A percentile compares a stretch with the other conserved stretches of the same genome.
These are phyloP conservation scores for Clonostachys solani DNA, from an alignment of 2,329 filamentous ascomycete genomes.

Conservation along the genomic window DNA sequence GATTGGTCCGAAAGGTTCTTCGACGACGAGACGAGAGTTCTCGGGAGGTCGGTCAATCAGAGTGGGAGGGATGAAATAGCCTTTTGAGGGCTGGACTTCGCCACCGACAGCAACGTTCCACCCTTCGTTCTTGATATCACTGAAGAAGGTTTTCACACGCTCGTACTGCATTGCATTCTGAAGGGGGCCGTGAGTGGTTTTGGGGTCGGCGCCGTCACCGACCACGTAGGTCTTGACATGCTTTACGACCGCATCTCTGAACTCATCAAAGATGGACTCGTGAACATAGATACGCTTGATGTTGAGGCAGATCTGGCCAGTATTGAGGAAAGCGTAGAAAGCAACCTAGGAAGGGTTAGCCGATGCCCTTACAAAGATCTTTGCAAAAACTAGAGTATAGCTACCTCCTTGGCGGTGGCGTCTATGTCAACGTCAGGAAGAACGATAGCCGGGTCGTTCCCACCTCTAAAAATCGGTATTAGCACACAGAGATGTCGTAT, in stretches of 20 bases:
- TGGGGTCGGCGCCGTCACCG: conserved; percentile 33
- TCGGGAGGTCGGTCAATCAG: conserved; percentile 58
- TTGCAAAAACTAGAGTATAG: conserved; percentile 19
- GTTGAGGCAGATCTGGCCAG: conserved; percentile 30
- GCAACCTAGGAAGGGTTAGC: conserved; percentile 25
- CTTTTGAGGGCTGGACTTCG: conserved; percentile 23
- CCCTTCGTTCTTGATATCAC: conserved; percentile 35
- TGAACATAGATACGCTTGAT: conserved; percentile 60
- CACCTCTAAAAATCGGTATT: conserved; percentile 23
- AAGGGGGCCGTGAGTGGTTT: conserved; percentile 40
- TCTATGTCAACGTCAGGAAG: conserved; percentile 48
- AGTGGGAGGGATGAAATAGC: conserved; percentile 52
- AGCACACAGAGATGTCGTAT: too few relatives aligned
- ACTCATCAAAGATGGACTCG: conserved; percentile 44
- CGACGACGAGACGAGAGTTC: conserved; percentile 47
- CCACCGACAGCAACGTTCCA: conserved; percentile 32
- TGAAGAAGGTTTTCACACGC: conserved; percentile 45
- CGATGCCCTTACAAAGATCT: too few relatives aligned
- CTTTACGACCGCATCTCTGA: conserved; percentile 20
- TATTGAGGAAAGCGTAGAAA: conserved; percentile 50
- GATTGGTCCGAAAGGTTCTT: conserved; percentile 51
- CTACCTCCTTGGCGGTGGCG: conserved; percentile 1
- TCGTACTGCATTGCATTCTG: conserved; percentile 55
- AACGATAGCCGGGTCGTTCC: conserved; percentile 42
- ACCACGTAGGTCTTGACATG: conserved; percentile 24